These are phyloP conservation scores for Heterobasidion irregulare DNA, from an alignment of 1,284 basidiomycete species.

Conservation along the genomic window DNA sequence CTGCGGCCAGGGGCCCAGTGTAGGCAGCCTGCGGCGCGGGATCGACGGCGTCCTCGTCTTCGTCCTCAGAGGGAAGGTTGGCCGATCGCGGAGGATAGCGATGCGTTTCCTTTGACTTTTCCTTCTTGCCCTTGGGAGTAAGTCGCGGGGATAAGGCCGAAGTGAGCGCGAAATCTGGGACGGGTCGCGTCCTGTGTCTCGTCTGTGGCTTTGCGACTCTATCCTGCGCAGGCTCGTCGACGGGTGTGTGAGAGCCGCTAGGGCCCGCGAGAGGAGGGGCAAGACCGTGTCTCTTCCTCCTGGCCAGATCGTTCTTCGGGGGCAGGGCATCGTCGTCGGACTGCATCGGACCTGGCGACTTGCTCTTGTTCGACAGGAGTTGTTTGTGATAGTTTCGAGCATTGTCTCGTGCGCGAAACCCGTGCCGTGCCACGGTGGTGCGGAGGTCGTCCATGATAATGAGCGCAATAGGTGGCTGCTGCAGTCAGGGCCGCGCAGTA, in stretches of 20 bases:
- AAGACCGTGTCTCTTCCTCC: neutral
- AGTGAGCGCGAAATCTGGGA: neutral
- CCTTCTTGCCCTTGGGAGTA: neutral
- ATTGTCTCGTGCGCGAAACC: no score
- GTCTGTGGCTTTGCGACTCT: neutral
- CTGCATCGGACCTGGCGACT: neutral
- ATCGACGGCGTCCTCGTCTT: neutral
- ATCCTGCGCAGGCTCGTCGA: neutral
- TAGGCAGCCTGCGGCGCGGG: conserved; percentile 9
- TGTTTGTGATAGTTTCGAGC: neutral
- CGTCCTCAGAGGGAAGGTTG: conserved; percentile 6
- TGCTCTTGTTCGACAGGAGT: neutral
- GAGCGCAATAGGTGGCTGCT: no score
- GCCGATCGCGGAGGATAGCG: neutral
- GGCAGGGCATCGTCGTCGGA: neutral
- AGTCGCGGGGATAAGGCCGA: neutral
- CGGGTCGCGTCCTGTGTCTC: neutral
- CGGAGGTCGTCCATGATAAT: no score
- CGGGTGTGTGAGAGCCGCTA: neutral
- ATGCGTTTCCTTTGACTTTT: conserved; percentile 4
- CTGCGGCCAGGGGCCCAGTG: conserved; percentile 26
- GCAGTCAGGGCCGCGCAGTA: no score
- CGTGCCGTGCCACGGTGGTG: no score
- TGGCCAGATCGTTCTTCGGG: neutral
- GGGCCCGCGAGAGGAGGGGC: neutral